Evolutionary conservation across 176 grass and related monocot genomes (phyloP), one percentile per base, ranked within the genome.

Genomic region (Ananas comosus): DNA sequence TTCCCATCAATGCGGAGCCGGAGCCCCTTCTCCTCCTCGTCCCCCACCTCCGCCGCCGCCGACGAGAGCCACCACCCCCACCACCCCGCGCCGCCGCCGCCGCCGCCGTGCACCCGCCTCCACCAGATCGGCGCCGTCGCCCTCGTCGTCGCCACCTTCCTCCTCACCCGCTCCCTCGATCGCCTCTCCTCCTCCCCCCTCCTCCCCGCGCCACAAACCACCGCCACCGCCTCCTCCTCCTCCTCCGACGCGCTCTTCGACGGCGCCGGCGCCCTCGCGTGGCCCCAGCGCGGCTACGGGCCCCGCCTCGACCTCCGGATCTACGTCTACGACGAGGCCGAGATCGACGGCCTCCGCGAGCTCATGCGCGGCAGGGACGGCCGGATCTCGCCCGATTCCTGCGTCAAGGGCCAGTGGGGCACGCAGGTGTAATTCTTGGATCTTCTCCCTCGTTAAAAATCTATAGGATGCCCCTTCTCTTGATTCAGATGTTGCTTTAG

Each of bases 341-440:
- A 97, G 86, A 77, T 90, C 51, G 80, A 84, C 28, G 89, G 86
- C 49, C 83, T 97, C 63, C 81, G 80, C 70, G 75, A 67, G 69
- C 85, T 97, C 50, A 85, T 97, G 47, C 80, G 82, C 47, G 89
- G 94, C 17, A 83, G 82, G 27, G 82, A 92, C 51, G 72, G 63
- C 70, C 47, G 29, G 22, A 74, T 97, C 82, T 25, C 79, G 48
- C 65, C 79, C 2, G 79, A 86, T 12, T 79, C 82, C 53, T 99
- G 94, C 86, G 54, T 90, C 70, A 99, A 99, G 86, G 94, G 89
- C 24, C 94, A 97, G 69, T 97, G 94, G 94, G 94, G 89, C 25
- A 97, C 94, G 13, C 89, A 97, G 82, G 94, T 92, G 58, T 23
- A 10, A 12, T 63, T 61, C 29, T 53, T 50, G 68, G 48, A 11